Base-by-base conservation (phyloP, 2,329 filamentous ascomycete genomes). In the Colletotrichum scovillei region DNA sequence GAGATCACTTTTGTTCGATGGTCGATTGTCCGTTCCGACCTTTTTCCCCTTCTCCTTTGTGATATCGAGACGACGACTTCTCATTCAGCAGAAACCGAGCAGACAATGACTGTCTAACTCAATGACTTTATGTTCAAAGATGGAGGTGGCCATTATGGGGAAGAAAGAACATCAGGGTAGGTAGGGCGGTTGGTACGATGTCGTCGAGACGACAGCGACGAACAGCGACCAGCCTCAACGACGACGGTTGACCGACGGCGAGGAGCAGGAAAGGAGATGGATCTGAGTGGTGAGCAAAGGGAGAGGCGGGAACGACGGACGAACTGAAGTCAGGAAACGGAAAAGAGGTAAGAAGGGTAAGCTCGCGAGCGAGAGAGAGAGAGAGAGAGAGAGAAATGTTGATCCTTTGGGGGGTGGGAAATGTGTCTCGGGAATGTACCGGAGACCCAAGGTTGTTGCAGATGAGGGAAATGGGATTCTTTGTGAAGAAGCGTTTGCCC, bases 381-480 rank as follows among this genome's bases (percentile, higher is more conserved):
- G 72, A 64, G 69, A 60, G 22, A 22, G 59, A 62, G 60, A 46
- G 42, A n/a, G 26, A 56, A 32, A 65, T 52, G 49, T 60, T 46
- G 67, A 49, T 24, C 68, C 42, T 49, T 60, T 56, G 58, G 49
- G 56, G 26, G 49, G 32, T 63, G 57, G 32, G 69, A 60, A 75
- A 57, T 65, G 32, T 83, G 83, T 84, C 81, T 85, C 83, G 82
- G 83, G 82, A 84, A 79, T 82, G 81, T 79, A 81, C 82, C 80
- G 80, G 76, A 75, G 46, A 53, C 63, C 63, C 68, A 71, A 63
- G 57, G 24, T 57, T 72, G 69, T 74, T 74, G 72, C 68, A 74
- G 72, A 74, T 68, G 72, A 72, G 57, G 35, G 32, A 67, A 63
- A 42, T 58, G 56, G 63, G 32, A 22, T 72, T 52, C 70, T 74